phyloP scores from a whole-genome alignment of 441 rosid genomes.

The Macaranga tanarius region DNA sequence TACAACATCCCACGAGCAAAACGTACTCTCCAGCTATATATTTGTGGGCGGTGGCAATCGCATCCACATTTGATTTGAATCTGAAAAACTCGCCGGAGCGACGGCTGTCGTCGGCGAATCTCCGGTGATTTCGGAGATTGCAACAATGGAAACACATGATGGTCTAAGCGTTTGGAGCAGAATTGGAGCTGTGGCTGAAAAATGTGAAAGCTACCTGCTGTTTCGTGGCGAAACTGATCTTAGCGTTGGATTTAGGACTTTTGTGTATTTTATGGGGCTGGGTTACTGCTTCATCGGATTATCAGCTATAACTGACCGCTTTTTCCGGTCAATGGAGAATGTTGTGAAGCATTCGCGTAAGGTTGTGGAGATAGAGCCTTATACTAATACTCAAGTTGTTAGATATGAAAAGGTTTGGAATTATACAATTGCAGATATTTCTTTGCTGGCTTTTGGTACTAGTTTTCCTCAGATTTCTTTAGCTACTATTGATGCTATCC shows the following conservation, averaged over 20 bases:
- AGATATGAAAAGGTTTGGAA: conserved; percentile 84
- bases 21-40: too few species aligned
- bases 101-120: background rate
- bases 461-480: conserved; percentile 95
- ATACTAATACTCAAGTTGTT: conserved; percentile 44
- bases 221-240: conserved; percentile 53
- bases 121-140: background rate
- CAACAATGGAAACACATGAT: background rate
- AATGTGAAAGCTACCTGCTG: conserved; percentile 63
- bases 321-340: conserved; percentile 89
- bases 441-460: conserved; percentile 89
- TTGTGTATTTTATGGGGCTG: conserved; percentile 58
- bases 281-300: conserved; percentile 88
- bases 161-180: conserved; percentile 27
- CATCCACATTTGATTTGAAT: too few species aligned
- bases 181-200: conserved; percentile 32
- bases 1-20: too few species aligned
- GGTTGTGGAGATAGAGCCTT: conserved; percentile 64
- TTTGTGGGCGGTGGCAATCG: too few species aligned
- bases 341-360: conserved; percentile 80
- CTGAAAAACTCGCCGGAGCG: too few species aligned
- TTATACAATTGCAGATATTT: conserved; percentile 80
- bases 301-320: conserved; percentile 80
- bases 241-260: conserved; percentile 43
- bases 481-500: conserved; percentile 89